phyloP scores from a whole-genome alignment of 768 basidiomycete genomes.

The Boletellus ananas region DNA sequence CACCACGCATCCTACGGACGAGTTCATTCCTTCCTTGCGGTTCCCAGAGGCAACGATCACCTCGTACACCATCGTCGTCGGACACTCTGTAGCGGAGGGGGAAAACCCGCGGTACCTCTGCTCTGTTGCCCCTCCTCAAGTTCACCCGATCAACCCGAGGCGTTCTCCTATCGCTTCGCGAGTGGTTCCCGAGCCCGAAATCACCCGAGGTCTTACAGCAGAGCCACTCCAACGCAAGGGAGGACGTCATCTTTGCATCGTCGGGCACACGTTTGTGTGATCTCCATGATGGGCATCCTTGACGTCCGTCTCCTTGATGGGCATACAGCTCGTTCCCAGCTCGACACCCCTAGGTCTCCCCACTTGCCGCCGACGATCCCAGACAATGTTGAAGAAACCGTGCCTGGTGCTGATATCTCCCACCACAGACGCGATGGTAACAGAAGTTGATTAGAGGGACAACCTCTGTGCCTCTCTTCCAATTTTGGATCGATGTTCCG shows the following conservation, averaged over 20 bases:
- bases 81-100: constrained; percentile 21
- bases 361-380: too few relatives aligned
- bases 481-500: too few relatives aligned
- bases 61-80: constrained; percentile 13
- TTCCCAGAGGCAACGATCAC: constrained; percentile 3
- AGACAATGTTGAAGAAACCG: too few relatives aligned
- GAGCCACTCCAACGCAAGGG: not conserved
- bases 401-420: too few relatives aligned
- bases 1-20: constrained; percentile 5
- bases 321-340: not conserved
- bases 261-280: constrained; percentile 2
- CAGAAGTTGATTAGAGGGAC: too few relatives aligned
- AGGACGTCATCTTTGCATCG: not conserved
- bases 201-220: not conserved
- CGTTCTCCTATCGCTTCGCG: constrained; percentile 18
- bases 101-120: not conserved
- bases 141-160: constrained; percentile 3
- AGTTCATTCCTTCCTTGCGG: constrained; percentile 3
- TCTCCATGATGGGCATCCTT: not conserved
- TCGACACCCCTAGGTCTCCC: constrained; percentile 19
- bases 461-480: too few relatives aligned
- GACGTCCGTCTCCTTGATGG: constrained; percentile 3
- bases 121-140: constrained; percentile 10
- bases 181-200: not conserved
- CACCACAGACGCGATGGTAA: too few relatives aligned